phyloP scores from a whole-genome alignment of 495 filamentous ascomycete species.

The Usnea hakonensis region DNA sequence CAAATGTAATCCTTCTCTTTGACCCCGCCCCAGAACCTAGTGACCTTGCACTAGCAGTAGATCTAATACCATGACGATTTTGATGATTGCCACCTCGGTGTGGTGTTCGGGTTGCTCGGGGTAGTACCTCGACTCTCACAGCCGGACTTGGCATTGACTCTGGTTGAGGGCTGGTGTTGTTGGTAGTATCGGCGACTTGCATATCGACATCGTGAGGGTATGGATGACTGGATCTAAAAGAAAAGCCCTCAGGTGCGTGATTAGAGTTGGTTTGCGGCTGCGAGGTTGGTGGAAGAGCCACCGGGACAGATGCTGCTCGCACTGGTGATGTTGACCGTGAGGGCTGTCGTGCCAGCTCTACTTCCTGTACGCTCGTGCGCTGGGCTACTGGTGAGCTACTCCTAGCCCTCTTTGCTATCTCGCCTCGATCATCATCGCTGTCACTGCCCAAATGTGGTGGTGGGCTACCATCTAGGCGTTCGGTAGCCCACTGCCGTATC shows the following conservation, averaged over 20 bases:
- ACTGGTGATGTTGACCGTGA: conserved; percentile 35
- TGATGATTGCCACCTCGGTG: conserved; percentile 33
- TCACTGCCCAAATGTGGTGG: conserved; percentile 41
- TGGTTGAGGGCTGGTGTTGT: conserved; percentile 22
- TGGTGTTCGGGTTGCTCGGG: conserved; percentile 44
- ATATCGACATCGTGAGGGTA: conserved; percentile 65
- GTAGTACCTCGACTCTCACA: conserved; percentile 45
- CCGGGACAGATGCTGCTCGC: conserved; percentile 40
- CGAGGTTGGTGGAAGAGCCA: conserved; percentile 20
- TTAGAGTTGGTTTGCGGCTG: conserved; percentile 19
- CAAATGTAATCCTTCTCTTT: conserved; percentile 69
- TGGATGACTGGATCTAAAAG: conserved; percentile 61
- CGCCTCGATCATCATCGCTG: conserved; percentile 66
- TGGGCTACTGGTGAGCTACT: conserved; percentile 55
- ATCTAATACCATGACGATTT: conserved; percentile 37
- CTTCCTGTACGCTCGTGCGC: conserved; percentile 42
- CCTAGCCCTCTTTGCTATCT: conserved; percentile 46
- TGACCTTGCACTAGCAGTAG: conserved; percentile 32
- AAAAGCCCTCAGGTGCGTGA: conserved; percentile 47
- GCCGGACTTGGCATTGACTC: conserved; percentile 34
- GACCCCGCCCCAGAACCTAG: conserved; percentile 57
- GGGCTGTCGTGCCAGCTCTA: conserved; percentile 30
- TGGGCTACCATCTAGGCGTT: conserved; percentile 59
- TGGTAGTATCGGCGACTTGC: conserved; percentile 39
- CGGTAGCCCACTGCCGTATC: conserved; percentile 77